A percentile compares a stretch with the other conserved stretches of the same genome.
These are phyloP conservation scores for Penicillium arizonense DNA, from an alignment of 495 filamentous ascomycete species.

Conservation along the genomic window DNA sequence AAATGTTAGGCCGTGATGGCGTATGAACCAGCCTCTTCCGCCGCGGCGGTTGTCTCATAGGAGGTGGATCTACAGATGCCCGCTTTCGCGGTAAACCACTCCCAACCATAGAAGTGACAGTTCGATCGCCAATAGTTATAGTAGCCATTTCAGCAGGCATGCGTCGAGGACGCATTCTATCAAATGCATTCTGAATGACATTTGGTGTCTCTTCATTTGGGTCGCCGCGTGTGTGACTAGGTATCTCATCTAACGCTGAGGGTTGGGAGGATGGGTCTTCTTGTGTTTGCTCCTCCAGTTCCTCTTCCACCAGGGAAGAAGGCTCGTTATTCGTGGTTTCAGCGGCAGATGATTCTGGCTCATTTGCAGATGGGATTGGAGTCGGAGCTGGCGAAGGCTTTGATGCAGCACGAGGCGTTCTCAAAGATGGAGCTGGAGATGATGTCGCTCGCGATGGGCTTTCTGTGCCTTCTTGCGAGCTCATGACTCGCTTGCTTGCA, in stretches of 20 bases:
- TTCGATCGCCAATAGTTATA: constrained; percentile 82
- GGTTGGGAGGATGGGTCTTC: constrained; percentile 10
- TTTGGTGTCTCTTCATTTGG: constrained; percentile 36
- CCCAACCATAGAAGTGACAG: constrained; percentile 63
- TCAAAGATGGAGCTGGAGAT: constrained; percentile 11
- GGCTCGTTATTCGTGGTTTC: background rate
- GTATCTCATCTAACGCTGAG: constrained; percentile 12
- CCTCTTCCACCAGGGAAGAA: constrained; percentile 3
- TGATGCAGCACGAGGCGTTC: background rate
- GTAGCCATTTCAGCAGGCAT: constrained; percentile 72
- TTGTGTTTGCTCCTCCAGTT: constrained; percentile 1
- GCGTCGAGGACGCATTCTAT: constrained; percentile 65
- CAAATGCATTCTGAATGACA: constrained; percentile 61
- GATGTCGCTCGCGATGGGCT: constrained; percentile 17
- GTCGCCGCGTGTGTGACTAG: constrained; percentile 8
- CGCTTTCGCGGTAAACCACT: constrained; percentile 44
- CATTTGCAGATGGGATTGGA: background rate
- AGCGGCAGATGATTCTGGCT: constrained; percentile 3
- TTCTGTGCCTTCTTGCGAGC: constrained; percentile 8
- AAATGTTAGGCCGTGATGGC: constrained; percentile 45
- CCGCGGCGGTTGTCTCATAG: constrained; percentile 10
- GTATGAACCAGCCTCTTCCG: constrained; percentile 41
- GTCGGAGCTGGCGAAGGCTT: background rate
- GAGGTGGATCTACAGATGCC: constrained; percentile 17
- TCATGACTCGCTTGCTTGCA: constrained; percentile 28